phyloP scores from a whole-genome alignment of 345 rosid species.

The Psidium friedrichsthalianum region DNA sequence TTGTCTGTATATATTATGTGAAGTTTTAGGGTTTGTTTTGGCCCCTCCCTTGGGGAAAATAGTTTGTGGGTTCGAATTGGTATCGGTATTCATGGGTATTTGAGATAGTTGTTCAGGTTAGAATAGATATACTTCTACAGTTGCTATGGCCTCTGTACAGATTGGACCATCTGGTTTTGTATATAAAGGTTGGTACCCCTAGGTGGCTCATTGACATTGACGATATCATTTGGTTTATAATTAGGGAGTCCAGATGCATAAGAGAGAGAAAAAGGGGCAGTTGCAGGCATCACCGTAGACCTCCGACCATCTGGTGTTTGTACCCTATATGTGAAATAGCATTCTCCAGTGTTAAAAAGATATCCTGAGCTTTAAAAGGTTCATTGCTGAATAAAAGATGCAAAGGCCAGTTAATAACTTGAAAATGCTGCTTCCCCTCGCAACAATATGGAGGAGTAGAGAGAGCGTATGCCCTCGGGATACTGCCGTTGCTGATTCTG shows the following conservation, averaged over 20 bases:
- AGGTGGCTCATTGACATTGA: neutral
- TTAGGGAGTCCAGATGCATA: too few relatives aligned
- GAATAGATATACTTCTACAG: neutral
- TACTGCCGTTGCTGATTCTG: neutral
- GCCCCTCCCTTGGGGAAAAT: neutral
- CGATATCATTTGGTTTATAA: neutral
- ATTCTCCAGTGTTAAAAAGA: fast-evolving
- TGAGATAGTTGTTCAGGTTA: neutral
- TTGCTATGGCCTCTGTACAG: neutral
- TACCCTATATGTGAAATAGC: neutral
- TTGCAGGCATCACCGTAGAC: too few relatives aligned
- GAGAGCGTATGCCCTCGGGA: neutral
- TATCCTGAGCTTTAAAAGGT: neutral
- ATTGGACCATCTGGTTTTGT: neutral
- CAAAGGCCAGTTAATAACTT: neutral
- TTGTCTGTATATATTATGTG: neutral
- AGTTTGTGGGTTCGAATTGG: neutral
- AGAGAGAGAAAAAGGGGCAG: too few relatives aligned
- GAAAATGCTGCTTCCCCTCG: neutral
- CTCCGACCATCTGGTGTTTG: neutral
- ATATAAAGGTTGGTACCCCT: neutral
- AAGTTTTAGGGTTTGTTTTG: neutral
- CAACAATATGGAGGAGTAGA: neutral
- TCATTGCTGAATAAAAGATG: neutral
- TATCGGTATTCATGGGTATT: neutral